Percentiles rank a stretch among this genome's conserved stretches.
phyloP scores from a whole-genome alignment of 306 rosid species.

The Phaseolus lunatus region DNA sequence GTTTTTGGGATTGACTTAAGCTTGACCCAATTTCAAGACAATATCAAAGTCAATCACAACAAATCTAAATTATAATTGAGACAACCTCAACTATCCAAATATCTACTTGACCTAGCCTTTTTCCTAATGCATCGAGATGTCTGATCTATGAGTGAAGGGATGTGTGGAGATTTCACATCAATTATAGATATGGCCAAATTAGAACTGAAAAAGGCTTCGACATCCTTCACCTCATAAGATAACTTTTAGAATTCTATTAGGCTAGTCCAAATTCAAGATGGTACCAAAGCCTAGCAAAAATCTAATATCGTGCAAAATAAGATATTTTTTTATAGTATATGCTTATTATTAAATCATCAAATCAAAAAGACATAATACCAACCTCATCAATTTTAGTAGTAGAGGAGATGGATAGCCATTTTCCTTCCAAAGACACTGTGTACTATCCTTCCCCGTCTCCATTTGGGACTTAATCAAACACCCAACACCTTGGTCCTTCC shows the following conservation, averaged over 20 bases:
- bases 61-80: not conserved
- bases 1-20: not conserved
- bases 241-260: not conserved
- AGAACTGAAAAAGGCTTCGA: not conserved
- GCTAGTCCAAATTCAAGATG: not conserved
- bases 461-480: constrained; percentile 46
- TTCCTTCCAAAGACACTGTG: constrained; percentile 60
- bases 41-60: not conserved
- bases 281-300: not conserved
- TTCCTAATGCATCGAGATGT: not conserved
- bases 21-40: not conserved
- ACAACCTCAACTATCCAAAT: not conserved
- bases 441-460: constrained; percentile 46
- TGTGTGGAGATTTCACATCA: not conserved
- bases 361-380: constrained; percentile 42
- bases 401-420: constrained; percentile 64
- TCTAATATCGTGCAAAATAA: not conserved
- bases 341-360: not conserved
- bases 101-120: not conserved
- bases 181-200: not conserved
- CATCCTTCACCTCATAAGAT: not conserved
- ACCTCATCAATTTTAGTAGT: constrained; percentile 82
- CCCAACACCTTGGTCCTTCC: constrained; percentile 45
- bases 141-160: not conserved
- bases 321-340: not conserved